phyloP scores from a whole-genome alignment of 495 filamentous ascomycete species.

The Talaromyces stipitatus region DNA sequence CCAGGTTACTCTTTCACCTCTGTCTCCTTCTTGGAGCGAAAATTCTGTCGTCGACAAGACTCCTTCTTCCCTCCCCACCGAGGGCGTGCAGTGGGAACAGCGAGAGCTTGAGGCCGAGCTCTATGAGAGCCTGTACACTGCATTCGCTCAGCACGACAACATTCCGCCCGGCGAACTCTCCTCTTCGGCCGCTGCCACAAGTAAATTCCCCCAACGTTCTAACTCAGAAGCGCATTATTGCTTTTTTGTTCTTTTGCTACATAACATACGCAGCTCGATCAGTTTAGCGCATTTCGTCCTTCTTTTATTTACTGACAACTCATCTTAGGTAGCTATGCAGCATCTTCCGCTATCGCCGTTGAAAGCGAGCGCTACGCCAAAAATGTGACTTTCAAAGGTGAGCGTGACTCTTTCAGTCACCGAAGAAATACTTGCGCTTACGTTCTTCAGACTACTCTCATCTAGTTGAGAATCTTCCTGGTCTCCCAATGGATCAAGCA shows the following conservation, averaged over 20 bases:
- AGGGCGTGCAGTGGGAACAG: background rate
- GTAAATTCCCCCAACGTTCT: too few relatives aligned
- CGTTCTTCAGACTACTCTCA: background rate
- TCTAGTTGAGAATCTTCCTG: background rate
- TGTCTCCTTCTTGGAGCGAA: background rate
- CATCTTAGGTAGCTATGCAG: background rate
- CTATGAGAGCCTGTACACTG: background rate
- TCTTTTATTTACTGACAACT: background rate
- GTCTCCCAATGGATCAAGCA: background rate
- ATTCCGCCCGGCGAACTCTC: background rate
- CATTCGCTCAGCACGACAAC: background rate
- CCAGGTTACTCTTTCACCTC: background rate
- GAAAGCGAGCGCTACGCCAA: background rate
- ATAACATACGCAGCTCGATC: background rate
- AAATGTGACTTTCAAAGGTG: conserved; percentile 1
- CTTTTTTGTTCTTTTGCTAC: background rate
- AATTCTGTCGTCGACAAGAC: background rate
- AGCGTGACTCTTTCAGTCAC: background rate
- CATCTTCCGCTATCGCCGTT: background rate
- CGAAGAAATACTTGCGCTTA: background rate
- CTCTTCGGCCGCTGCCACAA: background rate
- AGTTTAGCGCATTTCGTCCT: background rate
- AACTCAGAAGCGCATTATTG: background rate
- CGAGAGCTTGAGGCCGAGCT: background rate
- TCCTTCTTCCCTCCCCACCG: background rate